Conservation (phyloP, 495 filamentous ascomycete genomes). For the Penicillium goetzii region DNA sequence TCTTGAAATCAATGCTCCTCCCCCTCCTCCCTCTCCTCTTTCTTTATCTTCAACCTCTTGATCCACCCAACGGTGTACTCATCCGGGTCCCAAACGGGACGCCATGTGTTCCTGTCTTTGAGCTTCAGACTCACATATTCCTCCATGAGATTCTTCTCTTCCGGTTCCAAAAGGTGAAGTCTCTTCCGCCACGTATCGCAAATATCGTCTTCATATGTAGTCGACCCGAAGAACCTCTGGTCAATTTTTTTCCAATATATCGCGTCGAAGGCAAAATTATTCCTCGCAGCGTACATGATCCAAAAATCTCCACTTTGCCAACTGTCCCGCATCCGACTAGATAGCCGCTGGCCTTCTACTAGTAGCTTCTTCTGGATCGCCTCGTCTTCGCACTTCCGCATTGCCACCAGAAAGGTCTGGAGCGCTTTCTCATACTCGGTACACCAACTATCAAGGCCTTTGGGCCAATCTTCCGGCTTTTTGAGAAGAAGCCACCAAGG, state of each 20-base stretch:
- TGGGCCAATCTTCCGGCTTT: slow-evolving; percentile 15
- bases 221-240: slow-evolving; percentile 21
- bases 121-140: slow-evolving; percentile 23
- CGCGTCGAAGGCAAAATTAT: slow-evolving; percentile 25
- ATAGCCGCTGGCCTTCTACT: slow-evolving; percentile 8
- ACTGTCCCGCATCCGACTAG: slow-evolving; percentile 9
- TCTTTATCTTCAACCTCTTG: neutral
- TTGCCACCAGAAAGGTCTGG: slow-evolving; percentile 23
- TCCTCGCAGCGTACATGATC: slow-evolving; percentile 21
- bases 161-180: slow-evolving; percentile 17
- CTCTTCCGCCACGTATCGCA: slow-evolving; percentile 14
- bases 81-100: slow-evolving; percentile 31
- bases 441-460: slow-evolving; percentile 31
- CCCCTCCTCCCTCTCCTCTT: neutral
- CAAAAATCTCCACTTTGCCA: slow-evolving; percentile 13
- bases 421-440: slow-evolving; percentile 23
- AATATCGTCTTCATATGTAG: slow-evolving; percentile 8
- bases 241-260: slow-evolving; percentile 28
- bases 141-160: slow-evolving; percentile 26
- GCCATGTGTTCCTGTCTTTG: slow-evolving; percentile 23
- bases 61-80: slow-evolving; percentile 21
- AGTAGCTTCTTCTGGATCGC: neutral
- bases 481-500: slow-evolving; percentile 15
- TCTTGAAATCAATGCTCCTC: neutral
- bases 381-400: slow-evolving; percentile 21